These are phyloP conservation scores for Ceriops decandra DNA, from an alignment of 345 rosid genomes.

Conservation along the genomic window DNA sequence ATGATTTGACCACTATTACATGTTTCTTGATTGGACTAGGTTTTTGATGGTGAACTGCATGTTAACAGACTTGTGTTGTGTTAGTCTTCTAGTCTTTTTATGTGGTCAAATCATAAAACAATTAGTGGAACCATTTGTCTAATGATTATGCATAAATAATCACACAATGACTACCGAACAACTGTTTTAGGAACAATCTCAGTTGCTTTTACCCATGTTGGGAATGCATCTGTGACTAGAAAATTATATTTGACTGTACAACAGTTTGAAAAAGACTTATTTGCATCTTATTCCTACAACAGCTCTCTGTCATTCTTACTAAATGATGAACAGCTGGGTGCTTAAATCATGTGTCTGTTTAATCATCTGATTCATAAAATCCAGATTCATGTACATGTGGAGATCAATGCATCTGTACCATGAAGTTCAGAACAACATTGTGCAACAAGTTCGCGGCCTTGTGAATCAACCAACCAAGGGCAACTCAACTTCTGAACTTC, in stretches of 20 bases:
- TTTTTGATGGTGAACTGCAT: slow-evolving; percentile 10
- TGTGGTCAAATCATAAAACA: too few relatives aligned
- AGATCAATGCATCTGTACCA: slow-evolving; percentile 78
- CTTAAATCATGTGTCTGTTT: not conserved
- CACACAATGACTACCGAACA: not conserved
- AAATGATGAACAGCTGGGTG: not conserved
- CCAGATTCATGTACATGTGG: slow-evolving; percentile 99
- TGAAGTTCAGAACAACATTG: slow-evolving; percentile 74
- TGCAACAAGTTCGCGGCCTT: slow-evolving; percentile 97
- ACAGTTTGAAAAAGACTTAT: not conserved
- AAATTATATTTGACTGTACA: not conserved
- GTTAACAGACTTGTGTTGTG: slow-evolving; percentile 1
- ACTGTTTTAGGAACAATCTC: not conserved
- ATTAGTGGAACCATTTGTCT: not conserved
- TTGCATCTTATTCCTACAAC: not conserved
- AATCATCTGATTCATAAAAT: slow-evolving; percentile 10
- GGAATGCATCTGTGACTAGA: not conserved
- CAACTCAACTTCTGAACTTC: slow-evolving; percentile 84
- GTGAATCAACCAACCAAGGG: slow-evolving; percentile 67
- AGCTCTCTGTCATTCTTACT: not conserved
- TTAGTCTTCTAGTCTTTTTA: not conserved
- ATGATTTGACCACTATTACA: slow-evolving; percentile 22
- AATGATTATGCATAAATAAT: not conserved
- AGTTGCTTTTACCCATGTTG: not conserved
- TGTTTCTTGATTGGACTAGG: slow-evolving; percentile 6